Base-by-base conservation (phyloP, 257 asterid species). In the Rehmannia glutinosa region DNA sequence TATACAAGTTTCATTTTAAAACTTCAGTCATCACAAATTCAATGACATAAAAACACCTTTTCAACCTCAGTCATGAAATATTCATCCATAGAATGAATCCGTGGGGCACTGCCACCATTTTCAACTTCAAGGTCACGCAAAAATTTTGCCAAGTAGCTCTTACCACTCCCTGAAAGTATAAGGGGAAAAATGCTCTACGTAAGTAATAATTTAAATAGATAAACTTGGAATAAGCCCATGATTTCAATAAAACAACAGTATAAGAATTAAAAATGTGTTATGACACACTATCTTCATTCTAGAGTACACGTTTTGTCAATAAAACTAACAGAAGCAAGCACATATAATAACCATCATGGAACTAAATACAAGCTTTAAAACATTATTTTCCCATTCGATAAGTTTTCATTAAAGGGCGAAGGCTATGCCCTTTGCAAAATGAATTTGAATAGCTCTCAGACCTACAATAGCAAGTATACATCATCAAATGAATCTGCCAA, bases 11-110 rank as follows among this genome's bases (percentile, higher is more conserved):
- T 28, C 25, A 15, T 13, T n/a, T 30, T 11, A 45, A 13, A 68
- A 23, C 73, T 36, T 63, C 49, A 19, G 19, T 30, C 25, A 36
- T 42, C 24, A 62, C 54, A 46, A 39, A 72, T 20, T 51, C 15
- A 52, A 49, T 38, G 27, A 71, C 55, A 72, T 55, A 50, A 4
- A 60, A 63, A 24, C 64, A 93, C 96, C 97, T 90, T 91, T 77
- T 91, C 99, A 77, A 90, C 96, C 89, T 94, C 99, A 47, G 90
- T 83, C 97, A 91, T 94, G 85, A 94, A 94, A 85, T 94, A 94
- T 64, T 94, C 99, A 82, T 94, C 97, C 86, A 91, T 91, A 38
- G 99, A 88, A 80, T 91, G 91, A 63, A 94, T 88, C 51, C 99
- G 82, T 41, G 99, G 97, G 61, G 90, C 97, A 59, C 70, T 67